Base-by-base conservation (phyloP, 495 filamentous ascomycete species). In the Mytilinidion resinicola region DNA sequence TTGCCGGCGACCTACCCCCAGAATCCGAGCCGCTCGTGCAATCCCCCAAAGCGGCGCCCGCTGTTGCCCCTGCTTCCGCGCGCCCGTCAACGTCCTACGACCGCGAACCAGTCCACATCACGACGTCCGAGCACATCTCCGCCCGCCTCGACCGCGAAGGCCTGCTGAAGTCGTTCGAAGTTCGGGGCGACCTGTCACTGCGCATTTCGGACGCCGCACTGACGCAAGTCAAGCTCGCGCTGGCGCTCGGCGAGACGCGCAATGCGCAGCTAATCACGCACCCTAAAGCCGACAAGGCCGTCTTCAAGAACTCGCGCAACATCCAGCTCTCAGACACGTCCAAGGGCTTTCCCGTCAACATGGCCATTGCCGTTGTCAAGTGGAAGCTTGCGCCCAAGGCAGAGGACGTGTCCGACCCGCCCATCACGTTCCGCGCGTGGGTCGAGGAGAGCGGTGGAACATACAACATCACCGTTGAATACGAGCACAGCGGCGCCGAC, bases 371-470 rank as follows among this genome's bases (percentile, higher is more conserved):
- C 36, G 89, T 96, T 12, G 77, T 97, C 60, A 82, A 90, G 62
- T 97, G 92, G 92, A 85, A 89, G 17, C 80, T 85, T 4, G 84
- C 84, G 57, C 85, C 87, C 63, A 78, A 79, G 34, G 81, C 87
- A 57, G 89, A 91, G 59, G 81, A 86, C 37, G 81, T 82, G 59
- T 83, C 83, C 9, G 78, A 91, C 37, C 77, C 82, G 9, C 92
- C 92, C 33, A 90, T 97, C 63, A 90, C 85, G 25, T 96, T 97
- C 69, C 96, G 88, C 9, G 92, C 96, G 17, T 97, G 92, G 92
- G 86, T 93, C 37, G 88, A 88, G 76, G 85, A 87, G 48, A 80
- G 85, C 11, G 85, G 86, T 38, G 81, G 81, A 48, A 88, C 85
- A 50, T 91, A 84, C 67, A 90, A 85, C 37, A 79, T 96, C 63